Percentiles rank a stretch among this genome's conserved stretches.
Evolutionary conservation across 371 early-diverging fungal genomes (phyloP).

Genomic region (Haplosporangium sp.): DNA sequence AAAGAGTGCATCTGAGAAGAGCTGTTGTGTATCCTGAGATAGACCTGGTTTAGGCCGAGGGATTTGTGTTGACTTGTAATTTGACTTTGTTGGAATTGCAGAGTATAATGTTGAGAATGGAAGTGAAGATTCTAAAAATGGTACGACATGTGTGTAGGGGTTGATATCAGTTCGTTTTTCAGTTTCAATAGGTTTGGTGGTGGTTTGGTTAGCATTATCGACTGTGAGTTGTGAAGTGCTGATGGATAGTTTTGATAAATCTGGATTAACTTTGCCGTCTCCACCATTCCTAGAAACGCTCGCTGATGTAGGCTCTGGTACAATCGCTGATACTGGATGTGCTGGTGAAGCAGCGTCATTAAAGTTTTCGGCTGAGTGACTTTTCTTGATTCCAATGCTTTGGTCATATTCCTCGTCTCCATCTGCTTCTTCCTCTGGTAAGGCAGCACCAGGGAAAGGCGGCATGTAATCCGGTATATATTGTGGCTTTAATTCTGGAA

Average conservation of each 20-base stretch:
- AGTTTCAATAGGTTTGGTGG: neutral
- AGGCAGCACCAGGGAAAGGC: conserved; percentile 38
- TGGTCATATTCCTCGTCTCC: conserved; percentile 11
- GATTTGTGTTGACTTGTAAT: neutral
- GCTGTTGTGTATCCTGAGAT: conserved; percentile 26
- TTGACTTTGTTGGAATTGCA: conserved; percentile 17
- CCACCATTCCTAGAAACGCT: neutral
- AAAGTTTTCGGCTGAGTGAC: conserved; percentile 6
- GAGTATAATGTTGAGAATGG: conserved; percentile 35
- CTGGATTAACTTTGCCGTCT: neutral
- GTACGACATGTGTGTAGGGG: conserved; percentile 66
- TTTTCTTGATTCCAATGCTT: conserved; percentile 2
- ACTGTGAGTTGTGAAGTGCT: conserved; percentile 10
- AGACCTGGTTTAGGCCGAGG: conserved; percentile 10
- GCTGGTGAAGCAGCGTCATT: conserved; percentile 8
- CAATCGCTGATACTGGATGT: conserved; percentile 19
- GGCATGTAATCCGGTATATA: conserved; percentile 50
- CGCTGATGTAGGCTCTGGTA: conserved; percentile 14
- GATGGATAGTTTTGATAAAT: conserved; percentile 20
- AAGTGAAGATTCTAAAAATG: conserved; percentile 63
- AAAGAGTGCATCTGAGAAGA: conserved; percentile 44
- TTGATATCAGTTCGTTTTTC: conserved; percentile 35
- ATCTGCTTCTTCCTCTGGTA: conserved; percentile 15
- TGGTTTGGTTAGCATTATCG: neutral
- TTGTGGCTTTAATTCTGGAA: conserved; percentile 31